Conservation (phyloP, 345 rosid genomes). For the Mercurialis annua region DNA sequence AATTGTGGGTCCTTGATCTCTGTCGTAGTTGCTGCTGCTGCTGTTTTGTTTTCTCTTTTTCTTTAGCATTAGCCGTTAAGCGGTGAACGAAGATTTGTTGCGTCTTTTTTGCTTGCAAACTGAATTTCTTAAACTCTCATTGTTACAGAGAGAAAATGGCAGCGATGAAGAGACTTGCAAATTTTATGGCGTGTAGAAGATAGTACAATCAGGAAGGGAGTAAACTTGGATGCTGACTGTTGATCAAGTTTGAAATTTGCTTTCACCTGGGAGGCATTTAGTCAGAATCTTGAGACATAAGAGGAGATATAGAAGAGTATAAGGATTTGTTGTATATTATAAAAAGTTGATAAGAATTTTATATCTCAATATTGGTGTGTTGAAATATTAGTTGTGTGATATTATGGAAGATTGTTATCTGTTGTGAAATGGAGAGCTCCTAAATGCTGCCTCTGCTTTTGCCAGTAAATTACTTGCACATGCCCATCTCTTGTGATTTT, state of each 20-base stretch:
- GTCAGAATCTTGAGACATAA: not conserved
- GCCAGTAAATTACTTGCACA: conserved; percentile 18
- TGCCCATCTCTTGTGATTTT: too few relatives aligned
- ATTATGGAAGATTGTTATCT: conserved; percentile 23
- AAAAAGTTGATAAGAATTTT: conserved; percentile 7
- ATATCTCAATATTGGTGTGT: conserved; percentile 8
- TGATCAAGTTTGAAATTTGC: conserved; percentile 13
- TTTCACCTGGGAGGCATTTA: not conserved
- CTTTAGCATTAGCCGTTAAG: too few relatives aligned
- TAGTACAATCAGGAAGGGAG: conserved; percentile 3
- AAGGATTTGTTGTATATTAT: conserved; percentile 31
- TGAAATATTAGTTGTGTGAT: conserved; percentile 30
- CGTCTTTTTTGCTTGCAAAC: not conserved
- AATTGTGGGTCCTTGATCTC: not conserved
- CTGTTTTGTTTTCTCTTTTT: not conserved
- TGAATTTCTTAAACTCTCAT: conserved; percentile 10
- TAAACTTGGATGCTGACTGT: conserved; percentile 13
- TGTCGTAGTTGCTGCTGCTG: not conserved
- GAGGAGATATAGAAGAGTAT: conserved; percentile 9
- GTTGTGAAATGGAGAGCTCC: conserved; percentile 8
- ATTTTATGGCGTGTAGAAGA: not conserved
- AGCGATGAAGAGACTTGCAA: conserved; percentile 45
- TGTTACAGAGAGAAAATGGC: conserved; percentile 86
- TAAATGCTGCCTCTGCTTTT: conserved; percentile 3
- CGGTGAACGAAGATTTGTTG: too few relatives aligned